Percentiles rank a stretch among this genome's conserved stretches.
Evolutionary conservation across 768 basidiomycete species (phyloP).

Genomic region (Clitopilus hobsonii): DNA sequence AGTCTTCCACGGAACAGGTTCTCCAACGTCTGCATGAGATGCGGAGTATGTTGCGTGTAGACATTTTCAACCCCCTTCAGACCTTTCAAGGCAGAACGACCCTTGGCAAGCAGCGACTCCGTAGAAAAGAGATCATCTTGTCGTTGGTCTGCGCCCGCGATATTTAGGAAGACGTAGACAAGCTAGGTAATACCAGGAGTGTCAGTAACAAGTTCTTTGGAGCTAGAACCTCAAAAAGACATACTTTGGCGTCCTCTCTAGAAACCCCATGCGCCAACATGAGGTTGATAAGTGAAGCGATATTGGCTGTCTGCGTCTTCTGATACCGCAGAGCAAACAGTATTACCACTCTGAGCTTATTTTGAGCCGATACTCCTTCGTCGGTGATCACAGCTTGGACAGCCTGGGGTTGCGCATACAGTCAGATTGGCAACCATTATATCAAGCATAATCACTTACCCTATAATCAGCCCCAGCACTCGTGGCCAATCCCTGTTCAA

Average conservation of each 20-base stretch:
- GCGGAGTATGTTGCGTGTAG: conserved; percentile 95
- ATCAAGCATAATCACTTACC: conserved; percentile 40
- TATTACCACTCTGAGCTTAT: conserved; percentile 88
- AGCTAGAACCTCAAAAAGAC: conserved; percentile 15
- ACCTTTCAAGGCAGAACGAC: conserved; percentile 91
- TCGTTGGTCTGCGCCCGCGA: conserved; percentile 92
- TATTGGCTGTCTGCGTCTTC: conserved; percentile 78
- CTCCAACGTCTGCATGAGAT: conserved; percentile 89
- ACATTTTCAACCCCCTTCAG: conserved; percentile 99
- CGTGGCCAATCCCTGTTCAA: conserved; percentile 94
- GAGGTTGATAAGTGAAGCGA: conserved; percentile 72
- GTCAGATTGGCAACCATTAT: background rate
- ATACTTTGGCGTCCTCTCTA: conserved; percentile 70
- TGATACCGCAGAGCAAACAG: conserved; percentile 94
- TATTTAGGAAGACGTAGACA: conserved; percentile 88
- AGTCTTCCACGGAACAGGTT: conserved; percentile 81
- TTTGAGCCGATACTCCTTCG: conserved; percentile 61
- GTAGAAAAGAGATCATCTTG: conserved; percentile 97
- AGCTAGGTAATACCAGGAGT: conserved; percentile 43
- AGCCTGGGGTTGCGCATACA: conserved; percentile 38
- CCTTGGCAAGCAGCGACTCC: conserved; percentile 90
- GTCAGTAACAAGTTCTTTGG: conserved; percentile 7
- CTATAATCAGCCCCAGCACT: conserved; percentile 87
- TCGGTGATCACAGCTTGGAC: conserved; percentile 79
- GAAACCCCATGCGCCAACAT: conserved; percentile 72